Conservation (phyloP, 495 filamentous ascomycete genomes). For the Penicillium cinerascens region DNA sequence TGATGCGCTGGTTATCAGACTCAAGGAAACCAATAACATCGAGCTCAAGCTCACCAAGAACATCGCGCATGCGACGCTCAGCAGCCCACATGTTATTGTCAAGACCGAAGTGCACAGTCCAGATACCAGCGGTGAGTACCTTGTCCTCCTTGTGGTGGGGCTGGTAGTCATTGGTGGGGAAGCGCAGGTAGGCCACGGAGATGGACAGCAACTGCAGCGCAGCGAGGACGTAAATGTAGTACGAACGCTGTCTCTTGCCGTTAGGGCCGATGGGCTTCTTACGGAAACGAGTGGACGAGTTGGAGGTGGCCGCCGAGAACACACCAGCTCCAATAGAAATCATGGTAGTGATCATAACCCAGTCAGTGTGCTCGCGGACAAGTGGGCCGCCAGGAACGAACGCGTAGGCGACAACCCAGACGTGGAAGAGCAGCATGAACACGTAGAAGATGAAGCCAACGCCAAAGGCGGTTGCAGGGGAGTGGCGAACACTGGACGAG, state of each 20-base stretch:
- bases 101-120: conserved; percentile 97
- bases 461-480: conserved; percentile 75
- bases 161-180: conserved; percentile 86
- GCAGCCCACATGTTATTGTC: conserved; percentile 99
- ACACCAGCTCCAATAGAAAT: conserved; percentile 80
- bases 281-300: conserved; percentile 38
- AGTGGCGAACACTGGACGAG: conserved; percentile 66
- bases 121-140: conserved; percentile 88
- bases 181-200: conserved; percentile 83
- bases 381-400: conserved; percentile 97
- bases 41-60: conserved; percentile 89
- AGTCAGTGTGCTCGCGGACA: conserved; percentile 92
- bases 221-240: conserved; percentile 71
- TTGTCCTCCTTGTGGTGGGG: conserved; percentile 87
- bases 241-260: conserved; percentile 55
- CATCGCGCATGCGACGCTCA: conserved; percentile 86
- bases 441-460: conserved; percentile 88
- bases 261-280: conserved; percentile 51
- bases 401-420: conserved; percentile 98
- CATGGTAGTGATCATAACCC: conserved; percentile 86
- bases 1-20: conserved; percentile 92
- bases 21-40: conserved; percentile 95
- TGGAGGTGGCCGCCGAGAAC: conserved; percentile 65
- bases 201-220: conserved; percentile 74
- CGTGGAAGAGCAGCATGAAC: conserved; percentile 85